Conservation (phyloP, 257 asterid genomes). For the Nyctanthes arbortristis region DNA sequence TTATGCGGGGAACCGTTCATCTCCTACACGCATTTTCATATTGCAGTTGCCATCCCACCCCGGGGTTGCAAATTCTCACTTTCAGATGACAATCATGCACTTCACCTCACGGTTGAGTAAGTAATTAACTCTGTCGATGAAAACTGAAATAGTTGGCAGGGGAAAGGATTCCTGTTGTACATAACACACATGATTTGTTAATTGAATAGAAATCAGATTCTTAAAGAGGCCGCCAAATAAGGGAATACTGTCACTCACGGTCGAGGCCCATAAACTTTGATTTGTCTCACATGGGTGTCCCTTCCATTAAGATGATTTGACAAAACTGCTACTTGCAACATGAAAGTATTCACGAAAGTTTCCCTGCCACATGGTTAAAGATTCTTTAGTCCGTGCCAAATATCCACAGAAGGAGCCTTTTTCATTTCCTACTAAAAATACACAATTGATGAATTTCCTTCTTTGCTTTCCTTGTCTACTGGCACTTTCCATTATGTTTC, state of each 20-base stretch:
- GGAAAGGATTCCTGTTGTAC: constrained; percentile 80
- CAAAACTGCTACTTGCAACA: constrained; percentile 82
- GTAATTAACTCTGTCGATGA: constrained; percentile 83
- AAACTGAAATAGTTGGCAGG: constrained; percentile 88
- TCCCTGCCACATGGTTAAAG: constrained; percentile 59
- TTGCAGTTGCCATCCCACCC: not conserved
- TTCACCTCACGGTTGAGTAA: constrained; percentile 75
- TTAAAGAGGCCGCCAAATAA: not conserved
- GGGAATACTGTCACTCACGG: constrained; percentile 49
- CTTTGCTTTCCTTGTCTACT: not conserved
- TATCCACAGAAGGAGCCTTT: too few relatives aligned
- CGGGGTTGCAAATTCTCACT: constrained; percentile 1
- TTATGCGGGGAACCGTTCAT: too few relatives aligned
- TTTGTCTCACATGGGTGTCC: constrained; percentile 95
- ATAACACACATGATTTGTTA: constrained; percentile 9
- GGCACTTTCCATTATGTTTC: not conserved
- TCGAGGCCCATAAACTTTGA: constrained; percentile 93
- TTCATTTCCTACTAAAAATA: not conserved
- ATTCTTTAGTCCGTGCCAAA: too few relatives aligned
- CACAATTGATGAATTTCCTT: not conserved
- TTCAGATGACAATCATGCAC: constrained; percentile 15
- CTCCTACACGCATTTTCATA: too few relatives aligned
- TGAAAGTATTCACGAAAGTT: constrained; percentile 93
- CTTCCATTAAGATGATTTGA: constrained; percentile 93
- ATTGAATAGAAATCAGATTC: not conserved